phyloP scores from a whole-genome alignment of 768 basidiomycete genomes.

The Sutorius australiensis region DNA sequence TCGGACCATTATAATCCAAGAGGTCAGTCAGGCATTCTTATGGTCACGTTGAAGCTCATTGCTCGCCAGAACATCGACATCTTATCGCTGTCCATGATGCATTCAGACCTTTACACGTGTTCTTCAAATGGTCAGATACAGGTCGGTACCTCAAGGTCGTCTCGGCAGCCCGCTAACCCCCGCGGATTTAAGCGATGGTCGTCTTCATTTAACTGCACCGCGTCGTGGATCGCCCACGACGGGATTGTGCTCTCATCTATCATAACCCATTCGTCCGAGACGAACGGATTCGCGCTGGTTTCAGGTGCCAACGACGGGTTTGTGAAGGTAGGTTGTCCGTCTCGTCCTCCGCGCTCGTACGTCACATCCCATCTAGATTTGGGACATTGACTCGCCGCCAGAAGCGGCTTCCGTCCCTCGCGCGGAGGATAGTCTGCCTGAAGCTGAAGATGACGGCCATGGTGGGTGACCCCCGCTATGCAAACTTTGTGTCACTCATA shows the following conservation, averaged over 20 bases:
- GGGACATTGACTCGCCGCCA: constrained; percentile 43
- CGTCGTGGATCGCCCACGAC: constrained; percentile 76
- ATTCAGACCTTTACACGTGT: constrained; percentile 62
- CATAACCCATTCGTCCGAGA: constrained; percentile 39
- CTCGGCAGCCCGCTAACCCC: neutral
- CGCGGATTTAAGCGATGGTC: constrained; percentile 62
- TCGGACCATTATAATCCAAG: constrained; percentile 81
- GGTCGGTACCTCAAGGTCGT: constrained; percentile 34
- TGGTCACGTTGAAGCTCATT: neutral
- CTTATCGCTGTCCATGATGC: constrained; percentile 70
- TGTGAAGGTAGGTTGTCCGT: constrained; percentile 59
- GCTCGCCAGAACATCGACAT: constrained; percentile 66
- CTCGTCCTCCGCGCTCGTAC: neutral
- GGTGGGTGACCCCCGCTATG: constrained; percentile 8
- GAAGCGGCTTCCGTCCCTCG: neutral
- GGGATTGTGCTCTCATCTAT: constrained; percentile 82
- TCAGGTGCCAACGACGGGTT: constrained; percentile 85
- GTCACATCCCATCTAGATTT: constrained; percentile 38
- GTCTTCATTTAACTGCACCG: constrained; percentile 77
- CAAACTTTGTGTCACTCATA: constrained; percentile 1
- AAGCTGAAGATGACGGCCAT: constrained; percentile 18
- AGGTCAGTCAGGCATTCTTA: constrained; percentile 42
- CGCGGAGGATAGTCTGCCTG: constrained; percentile 1
- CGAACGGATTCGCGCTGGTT: constrained; percentile 40
- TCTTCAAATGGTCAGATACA: constrained; percentile 67